Conservation (phyloP, 768 basidiomycete genomes). For the Boletales sp. region DNA sequence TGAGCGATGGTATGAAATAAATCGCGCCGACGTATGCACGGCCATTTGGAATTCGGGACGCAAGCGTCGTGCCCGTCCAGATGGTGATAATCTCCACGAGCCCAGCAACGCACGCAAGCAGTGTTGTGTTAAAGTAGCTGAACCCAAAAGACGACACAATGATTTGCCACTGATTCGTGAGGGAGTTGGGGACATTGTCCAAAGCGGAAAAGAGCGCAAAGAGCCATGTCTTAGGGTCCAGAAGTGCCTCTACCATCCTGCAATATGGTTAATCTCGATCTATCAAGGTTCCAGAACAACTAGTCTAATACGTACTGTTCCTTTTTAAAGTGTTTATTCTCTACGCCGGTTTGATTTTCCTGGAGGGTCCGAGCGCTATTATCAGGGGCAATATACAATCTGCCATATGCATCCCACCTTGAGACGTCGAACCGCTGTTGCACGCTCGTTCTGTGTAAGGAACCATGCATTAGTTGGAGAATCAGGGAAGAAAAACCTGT, state of each 20-base stretch:
- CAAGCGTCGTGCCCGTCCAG: slow-evolving; percentile 58
- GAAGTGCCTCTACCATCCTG: slow-evolving; percentile 66
- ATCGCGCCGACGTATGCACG: slow-evolving; percentile 61
- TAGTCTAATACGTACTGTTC: slow-evolving; percentile 55
- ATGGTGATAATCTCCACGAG: slow-evolving; percentile 67
- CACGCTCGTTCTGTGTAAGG: slow-evolving; percentile 60
- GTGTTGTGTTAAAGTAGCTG: slow-evolving; percentile 58
- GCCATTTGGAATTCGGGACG: slow-evolving; percentile 52
- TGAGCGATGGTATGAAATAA: slow-evolving; percentile 62
- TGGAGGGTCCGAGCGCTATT: slow-evolving; percentile 14
- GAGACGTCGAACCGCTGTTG: slow-evolving; percentile 59
- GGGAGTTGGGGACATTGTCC: slow-evolving; percentile 61
- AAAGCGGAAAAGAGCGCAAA: slow-evolving; percentile 66
- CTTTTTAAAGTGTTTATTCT: slow-evolving; percentile 78
- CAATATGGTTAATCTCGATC: too few species aligned
- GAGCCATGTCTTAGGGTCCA: slow-evolving; percentile 73
- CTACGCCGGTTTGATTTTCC: slow-evolving; percentile 78
- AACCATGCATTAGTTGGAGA: slow-evolving; percentile 77
- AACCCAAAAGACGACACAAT: slow-evolving; percentile 70
- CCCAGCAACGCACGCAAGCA: slow-evolving; percentile 66
- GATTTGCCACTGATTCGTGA: slow-evolving; percentile 62
- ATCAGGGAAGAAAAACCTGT: slow-evolving; percentile 67
- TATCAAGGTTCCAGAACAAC: too few species aligned
- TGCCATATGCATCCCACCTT: slow-evolving; percentile 40
- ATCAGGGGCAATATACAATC: neutral